Base-by-base conservation (phyloP, 352 stramenopile species). In the Phytophthora sansomeana region DNA sequence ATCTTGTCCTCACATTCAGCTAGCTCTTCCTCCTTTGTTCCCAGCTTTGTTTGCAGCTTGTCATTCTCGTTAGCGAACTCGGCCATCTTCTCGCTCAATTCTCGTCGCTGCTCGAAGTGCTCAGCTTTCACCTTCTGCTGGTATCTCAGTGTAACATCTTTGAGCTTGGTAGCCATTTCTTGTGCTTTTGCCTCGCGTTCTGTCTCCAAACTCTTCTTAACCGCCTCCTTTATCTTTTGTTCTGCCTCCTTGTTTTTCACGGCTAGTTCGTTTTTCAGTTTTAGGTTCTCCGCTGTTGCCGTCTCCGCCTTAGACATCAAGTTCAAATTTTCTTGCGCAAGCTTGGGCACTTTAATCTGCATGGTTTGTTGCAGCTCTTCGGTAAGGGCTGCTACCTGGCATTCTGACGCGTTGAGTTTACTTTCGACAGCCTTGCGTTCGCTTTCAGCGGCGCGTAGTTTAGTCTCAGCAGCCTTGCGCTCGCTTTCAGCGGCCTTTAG, bases 31-130 rank as follows among this genome's bases (percentile, higher is more conserved):
- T 66, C 52, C 26, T 72, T 75, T 17, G 42, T 47, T 11, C 42
- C 17, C 9, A 77, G 49, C 24, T 53, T 50, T 10, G 36, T 30
- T 21, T 66, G 57, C 6, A 81, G 44, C 38, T 67, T 64, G 36
- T 71, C 62, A 29, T 69, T 78, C 30, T 76, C 55, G 16, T 75
- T 72, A 17, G 53, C 47, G 42, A 63, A 67, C 0, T 58, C 66
- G n/a, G 66, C 66, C 66, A 78, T 75, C 47, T 73, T 75, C 24
- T 78, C 66, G 35, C 70, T 78, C 66, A 75, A 63, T 30, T 72
- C 69, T 67, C 50, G 63, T 35, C 66, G 69, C 49, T 74, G 60
- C 28, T 81, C 73, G 44, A 65, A 70, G 44, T 72, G 36, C 13
- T 76, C 63, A 9, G 67, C 65, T 64, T 80, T 64, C n/a, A 80